A percentile compares a stretch with the other conserved stretches of the same genome.
These are phyloP conservation scores for Podila horticola DNA, from an alignment of 192 early-diverging fungal species.

Conservation along the genomic window DNA sequence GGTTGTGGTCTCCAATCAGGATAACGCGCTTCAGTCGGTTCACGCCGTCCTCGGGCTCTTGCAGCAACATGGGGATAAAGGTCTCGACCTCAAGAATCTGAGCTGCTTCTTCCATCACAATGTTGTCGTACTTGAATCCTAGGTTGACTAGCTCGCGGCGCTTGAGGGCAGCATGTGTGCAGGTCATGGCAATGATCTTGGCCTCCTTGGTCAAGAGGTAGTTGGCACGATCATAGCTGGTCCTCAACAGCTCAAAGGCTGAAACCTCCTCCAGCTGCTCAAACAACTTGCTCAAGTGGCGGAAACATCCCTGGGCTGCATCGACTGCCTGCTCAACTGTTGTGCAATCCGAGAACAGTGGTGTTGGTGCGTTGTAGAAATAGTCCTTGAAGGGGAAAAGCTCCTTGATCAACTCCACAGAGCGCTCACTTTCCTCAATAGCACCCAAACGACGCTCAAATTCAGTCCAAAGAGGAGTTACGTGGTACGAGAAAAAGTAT, in stretches of 20 bases:
- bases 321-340: slow-evolving; percentile 64
- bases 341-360: slow-evolving; percentile 68
- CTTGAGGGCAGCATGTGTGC: slow-evolving; percentile 95
- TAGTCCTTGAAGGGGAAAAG: slow-evolving; percentile 87
- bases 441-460: slow-evolving; percentile 16
- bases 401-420: slow-evolving; percentile 53
- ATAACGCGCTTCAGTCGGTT: slow-evolving; percentile 88
- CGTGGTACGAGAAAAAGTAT: slow-evolving; percentile 86
- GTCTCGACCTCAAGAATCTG: slow-evolving; percentile 96
- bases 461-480: slow-evolving; percentile 76
- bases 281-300: slow-evolving; percentile 84
- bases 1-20: slow-evolving; percentile 98
- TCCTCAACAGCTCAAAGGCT: slow-evolving; percentile 92
- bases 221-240: slow-evolving; percentile 81
- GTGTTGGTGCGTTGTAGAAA: slow-evolving; percentile 78
- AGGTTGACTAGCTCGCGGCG: slow-evolving; percentile 85
- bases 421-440: slow-evolving; percentile 16
- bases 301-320: slow-evolving; percentile 82
- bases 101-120: slow-evolving; percentile 98
- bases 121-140: slow-evolving; percentile 94
- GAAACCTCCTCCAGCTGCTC: slow-evolving; percentile 90
- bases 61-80: slow-evolving; percentile 91
- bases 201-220: slow-evolving; percentile 97
- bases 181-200: slow-evolving; percentile 97
- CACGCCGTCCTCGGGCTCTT: slow-evolving; percentile 71